phyloP scores from a whole-genome alignment of 257 asterid genomes.

The Plantago major region DNA sequence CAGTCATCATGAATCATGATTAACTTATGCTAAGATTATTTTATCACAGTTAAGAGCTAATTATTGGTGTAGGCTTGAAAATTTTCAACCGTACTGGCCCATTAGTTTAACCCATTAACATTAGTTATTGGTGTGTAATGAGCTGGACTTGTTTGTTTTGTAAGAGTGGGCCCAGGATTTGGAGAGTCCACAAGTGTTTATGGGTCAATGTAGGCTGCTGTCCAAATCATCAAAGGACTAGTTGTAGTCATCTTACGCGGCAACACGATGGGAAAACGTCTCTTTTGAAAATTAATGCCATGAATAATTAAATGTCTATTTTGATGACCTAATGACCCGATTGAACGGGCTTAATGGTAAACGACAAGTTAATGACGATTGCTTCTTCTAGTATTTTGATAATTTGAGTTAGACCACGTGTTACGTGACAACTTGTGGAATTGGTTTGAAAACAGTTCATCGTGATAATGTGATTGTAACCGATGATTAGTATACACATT shows the following conservation, averaged over 20 bases:
- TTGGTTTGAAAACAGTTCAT: too few relatives aligned
- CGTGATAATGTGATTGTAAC: too few relatives aligned
- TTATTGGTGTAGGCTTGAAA: too few relatives aligned
- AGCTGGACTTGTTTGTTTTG: slow-evolving; percentile 15
- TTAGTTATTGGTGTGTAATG: background rate
- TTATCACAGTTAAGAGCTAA: too few relatives aligned
- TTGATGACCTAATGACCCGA: background rate
- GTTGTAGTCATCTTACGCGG: slow-evolving; percentile 6
- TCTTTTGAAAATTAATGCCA: background rate
- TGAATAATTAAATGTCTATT: background rate
- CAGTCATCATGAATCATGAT: background rate
- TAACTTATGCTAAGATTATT: background rate
- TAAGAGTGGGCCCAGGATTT: slow-evolving; percentile 16
- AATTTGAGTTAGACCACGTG: too few relatives aligned
- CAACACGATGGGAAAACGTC: slow-evolving; percentile 15
- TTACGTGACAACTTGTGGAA: too few relatives aligned
- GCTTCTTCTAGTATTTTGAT: too few relatives aligned
- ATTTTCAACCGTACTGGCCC: too few relatives aligned
- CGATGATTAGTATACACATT: too few relatives aligned
- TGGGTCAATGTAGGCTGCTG: slow-evolving; percentile 10
- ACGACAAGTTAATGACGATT: too few relatives aligned
- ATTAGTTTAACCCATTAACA: too few relatives aligned
- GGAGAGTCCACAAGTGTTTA: slow-evolving; percentile 1
- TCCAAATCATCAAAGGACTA: background rate
- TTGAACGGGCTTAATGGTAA: background rate